These are phyloP conservation scores for Kodamaea neixiangensis DNA, from an alignment of 805 yeast species.

Conservation along the genomic window DNA sequence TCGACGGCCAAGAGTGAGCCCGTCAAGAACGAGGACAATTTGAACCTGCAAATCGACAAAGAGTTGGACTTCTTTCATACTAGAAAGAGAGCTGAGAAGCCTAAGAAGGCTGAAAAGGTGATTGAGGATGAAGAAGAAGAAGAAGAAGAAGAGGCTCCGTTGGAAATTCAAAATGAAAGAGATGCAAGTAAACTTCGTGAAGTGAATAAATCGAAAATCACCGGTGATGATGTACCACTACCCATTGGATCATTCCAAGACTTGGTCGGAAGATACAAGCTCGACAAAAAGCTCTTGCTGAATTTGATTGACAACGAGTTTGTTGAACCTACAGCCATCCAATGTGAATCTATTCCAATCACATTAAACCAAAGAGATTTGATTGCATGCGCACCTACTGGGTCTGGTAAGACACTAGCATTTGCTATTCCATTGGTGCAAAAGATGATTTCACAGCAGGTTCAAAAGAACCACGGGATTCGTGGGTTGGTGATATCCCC, in stretches of 20 bases:
- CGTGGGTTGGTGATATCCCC: conserved; percentile 87
- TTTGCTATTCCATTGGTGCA: conserved; percentile 83
- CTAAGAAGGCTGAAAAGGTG: conserved; percentile 21
- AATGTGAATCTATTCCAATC: conserved; percentile 84
- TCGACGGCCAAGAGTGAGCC: conserved; percentile 28
- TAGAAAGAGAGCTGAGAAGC: conserved; percentile 39
- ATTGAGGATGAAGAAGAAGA: conserved; percentile 25
- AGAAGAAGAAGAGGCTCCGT: conserved; percentile 37
- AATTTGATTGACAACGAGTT: conserved; percentile 73
- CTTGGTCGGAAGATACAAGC: conserved; percentile 63
- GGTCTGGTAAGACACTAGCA: conserved; percentile 96
- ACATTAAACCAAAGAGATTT: conserved; percentile 71
- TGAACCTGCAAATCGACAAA: conserved; percentile 55
- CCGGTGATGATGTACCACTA: conserved; percentile 85
- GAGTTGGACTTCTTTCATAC: conserved; percentile 85
- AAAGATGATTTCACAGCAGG: conserved; percentile 28
- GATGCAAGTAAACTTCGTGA: conserved; percentile 67
- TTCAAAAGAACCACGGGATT: conserved; percentile 50
- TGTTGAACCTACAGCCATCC: conserved; percentile 89
- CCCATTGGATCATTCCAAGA: conserved; percentile 92
- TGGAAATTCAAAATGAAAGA: conserved; percentile 49
- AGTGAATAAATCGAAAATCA: conserved; percentile 62
- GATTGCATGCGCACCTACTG: conserved; percentile 96
- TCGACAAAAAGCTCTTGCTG: conserved; percentile 57
- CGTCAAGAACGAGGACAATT: conserved; percentile 36